Base-by-base conservation (phyloP, 164 flowering plant genomes). In the Malania oleifera region DNA sequence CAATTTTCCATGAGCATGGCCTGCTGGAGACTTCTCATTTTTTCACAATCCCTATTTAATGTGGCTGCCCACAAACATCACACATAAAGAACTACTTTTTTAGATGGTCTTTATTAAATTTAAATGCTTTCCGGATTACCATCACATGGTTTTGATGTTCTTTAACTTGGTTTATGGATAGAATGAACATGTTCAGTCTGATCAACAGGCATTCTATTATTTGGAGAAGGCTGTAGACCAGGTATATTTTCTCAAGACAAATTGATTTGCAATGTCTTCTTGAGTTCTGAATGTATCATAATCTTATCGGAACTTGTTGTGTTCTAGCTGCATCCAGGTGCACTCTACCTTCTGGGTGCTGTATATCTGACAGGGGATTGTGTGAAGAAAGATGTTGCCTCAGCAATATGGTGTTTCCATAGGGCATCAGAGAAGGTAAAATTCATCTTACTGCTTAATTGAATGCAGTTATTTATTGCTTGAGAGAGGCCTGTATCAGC, bases 401-500 rank as follows among this genome's bases (percentile, higher is more conserved):
- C 82, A 22, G 97, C 99, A 39, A 46, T 91, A 35, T 95, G 97
- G 95, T 95, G 97, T 70, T 93, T 95, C 77, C 95, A 85, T 55
- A 82, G 87, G 71, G 99, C 96, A 66, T 82, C 99, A 39, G 81
- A 83, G 70, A 95, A 86, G 96, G 97, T 92, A 63, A 37, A 62
- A 23, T 13, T 20, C 35, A 22, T 50, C 12, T 46, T 22, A 8
- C 22, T 58, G 29, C 34, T 38, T 51, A 25, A 44, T 25, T 41
- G 20, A 25, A 56, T 10, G n/a, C 20, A 5, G 35, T 56, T 27
- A 3, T 47, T 23, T 22, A 13, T n/a, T n/a, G n/a, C n/a, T n/a
- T n/a, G n/a, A n/a, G n/a, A n/a, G n/a, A n/a, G n/a, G n/a, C n/a
- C n/a, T n/a, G n/a, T n/a, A n/a, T n/a, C n/a, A n/a, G n/a, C n/a